These are phyloP conservation scores for Carex myosuroides DNA, from an alignment of 176 grass and related monocot genomes.

Conservation along the genomic window DNA sequence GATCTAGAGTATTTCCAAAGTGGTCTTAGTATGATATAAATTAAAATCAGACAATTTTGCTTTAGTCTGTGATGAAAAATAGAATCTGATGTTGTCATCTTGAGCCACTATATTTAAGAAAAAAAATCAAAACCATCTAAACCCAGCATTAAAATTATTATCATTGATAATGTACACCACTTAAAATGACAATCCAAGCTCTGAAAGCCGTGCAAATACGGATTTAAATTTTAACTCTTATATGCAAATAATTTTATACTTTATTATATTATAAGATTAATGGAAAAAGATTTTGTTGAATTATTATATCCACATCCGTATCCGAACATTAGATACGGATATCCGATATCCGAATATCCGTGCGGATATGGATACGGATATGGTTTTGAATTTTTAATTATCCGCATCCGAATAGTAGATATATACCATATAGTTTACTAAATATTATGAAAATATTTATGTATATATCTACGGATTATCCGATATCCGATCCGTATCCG, in stretches of 20 bases:
- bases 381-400: too few relatives aligned
- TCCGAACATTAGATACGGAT: too few relatives aligned
- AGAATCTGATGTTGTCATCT: background rate
- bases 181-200: background rate
- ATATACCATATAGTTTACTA: too few relatives aligned
- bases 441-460: too few relatives aligned
- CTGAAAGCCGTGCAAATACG: background rate
- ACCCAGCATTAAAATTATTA: background rate
- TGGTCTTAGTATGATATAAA: background rate
- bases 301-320: too few relatives aligned
- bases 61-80: background rate
- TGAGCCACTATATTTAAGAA: background rate
- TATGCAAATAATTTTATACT: background rate
- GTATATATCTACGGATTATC: too few relatives aligned
- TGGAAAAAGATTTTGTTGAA: background rate
- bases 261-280: background rate
- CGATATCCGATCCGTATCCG: too few relatives aligned
- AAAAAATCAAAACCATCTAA: background rate
- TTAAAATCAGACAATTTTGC: background rate
- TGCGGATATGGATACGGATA: too few relatives aligned
- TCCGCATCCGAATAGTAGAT: too few relatives aligned
- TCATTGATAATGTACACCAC: background rate
- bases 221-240: too few relatives aligned
- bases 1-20: background rate
- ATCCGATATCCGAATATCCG: too few relatives aligned